Evolutionary conservation across 2,329 filamentous ascomycete genomes (phyloP).

Genomic region (Scedosporium apiospermum): DNA sequence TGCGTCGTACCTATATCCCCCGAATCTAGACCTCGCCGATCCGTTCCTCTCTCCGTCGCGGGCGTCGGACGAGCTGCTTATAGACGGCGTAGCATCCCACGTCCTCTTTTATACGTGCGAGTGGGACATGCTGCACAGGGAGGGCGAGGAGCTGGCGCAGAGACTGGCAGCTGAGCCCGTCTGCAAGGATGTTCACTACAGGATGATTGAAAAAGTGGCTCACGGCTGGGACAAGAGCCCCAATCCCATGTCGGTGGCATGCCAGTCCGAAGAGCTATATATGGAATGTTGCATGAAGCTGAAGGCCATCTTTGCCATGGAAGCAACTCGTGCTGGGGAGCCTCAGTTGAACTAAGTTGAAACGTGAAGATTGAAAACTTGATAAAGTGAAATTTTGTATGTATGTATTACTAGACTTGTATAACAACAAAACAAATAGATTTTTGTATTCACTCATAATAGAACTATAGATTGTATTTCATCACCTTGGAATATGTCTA

Average conservation of each 20-base stretch:
- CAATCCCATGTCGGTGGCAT: neutral
- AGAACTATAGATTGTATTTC: too few species aligned
- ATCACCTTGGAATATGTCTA: too few species aligned
- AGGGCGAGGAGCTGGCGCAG: slow-evolving; percentile 22
- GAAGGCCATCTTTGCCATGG: neutral
- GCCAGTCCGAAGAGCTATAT: slow-evolving; percentile 1
- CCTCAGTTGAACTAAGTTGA: neutral
- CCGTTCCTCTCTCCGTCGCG: slow-evolving; percentile 46
- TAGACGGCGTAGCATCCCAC: slow-evolving; percentile 39
- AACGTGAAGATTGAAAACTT: neutral
- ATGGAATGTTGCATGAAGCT: slow-evolving; percentile 1
- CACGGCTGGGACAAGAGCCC: slow-evolving; percentile 6
- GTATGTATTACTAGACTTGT: too few species aligned
- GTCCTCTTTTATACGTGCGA: slow-evolving; percentile 54
- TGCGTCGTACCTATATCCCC: slow-evolving; percentile 48
- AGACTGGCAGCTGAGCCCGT: slow-evolving; percentile 1
- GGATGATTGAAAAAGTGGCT: slow-evolving; percentile 2
- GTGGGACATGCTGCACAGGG: slow-evolving; percentile 53
- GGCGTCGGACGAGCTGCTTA: slow-evolving; percentile 21
- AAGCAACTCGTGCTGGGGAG: neutral
- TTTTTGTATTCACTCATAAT: too few species aligned
- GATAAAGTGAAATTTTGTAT: too few species aligned
- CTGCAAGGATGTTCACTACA: neutral
- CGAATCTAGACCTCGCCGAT: slow-evolving; percentile 34
- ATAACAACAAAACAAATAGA: too few species aligned